Evolutionary conservation across 1,139 yeast species (phyloP), one percentile per base, ranked within the genome.

Genomic region (Debaryomyces nepalensis): DNA sequence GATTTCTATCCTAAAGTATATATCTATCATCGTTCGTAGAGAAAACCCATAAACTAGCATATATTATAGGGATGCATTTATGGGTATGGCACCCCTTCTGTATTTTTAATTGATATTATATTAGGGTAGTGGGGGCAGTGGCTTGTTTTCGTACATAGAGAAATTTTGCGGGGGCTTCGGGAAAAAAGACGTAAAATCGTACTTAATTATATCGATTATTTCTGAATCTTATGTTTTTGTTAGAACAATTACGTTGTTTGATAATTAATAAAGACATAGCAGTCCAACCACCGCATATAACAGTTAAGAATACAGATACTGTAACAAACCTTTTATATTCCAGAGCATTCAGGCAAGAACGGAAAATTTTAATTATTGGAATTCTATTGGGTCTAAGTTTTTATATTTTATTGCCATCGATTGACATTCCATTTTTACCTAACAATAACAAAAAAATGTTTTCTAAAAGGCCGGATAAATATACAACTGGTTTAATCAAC

Each of bases 401-500:
- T 19, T 66, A 66, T 43, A 56, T 66, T 14, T 38, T 65, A 31
- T 39, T 58, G 10, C 71, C 72, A 2, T 50, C 64, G n/a, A 24
- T 44, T 14, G 18, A 12, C 33, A 21, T 44, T 20, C 37, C 41
- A 15, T 33, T 23, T 52, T 26, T 35, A 43, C 23, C 49, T 53
- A 11, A 42, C 52, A 14, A 40, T 43, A 26, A 33, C 40, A 34
- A 19, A 35, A 19, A 47, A 39, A 73, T 73, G 79, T 73, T 73
- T 46, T 58, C 73, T 33, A 81, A 77, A 51, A 68, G 90, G 55
- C 83, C 82, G n/a, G 95, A 83, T 55, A 83, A 78, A 51, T 72
- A 81, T 57, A 86, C 96, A 11, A 88, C 95, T 0, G 97, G 97
- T 2, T 69, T 91, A 36, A 73, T 84, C 51, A 93, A 91, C 61